Evolutionary conservation across 73 alveolate genomes (phyloP).

Genomic region (Diophrys sp.): DNA sequence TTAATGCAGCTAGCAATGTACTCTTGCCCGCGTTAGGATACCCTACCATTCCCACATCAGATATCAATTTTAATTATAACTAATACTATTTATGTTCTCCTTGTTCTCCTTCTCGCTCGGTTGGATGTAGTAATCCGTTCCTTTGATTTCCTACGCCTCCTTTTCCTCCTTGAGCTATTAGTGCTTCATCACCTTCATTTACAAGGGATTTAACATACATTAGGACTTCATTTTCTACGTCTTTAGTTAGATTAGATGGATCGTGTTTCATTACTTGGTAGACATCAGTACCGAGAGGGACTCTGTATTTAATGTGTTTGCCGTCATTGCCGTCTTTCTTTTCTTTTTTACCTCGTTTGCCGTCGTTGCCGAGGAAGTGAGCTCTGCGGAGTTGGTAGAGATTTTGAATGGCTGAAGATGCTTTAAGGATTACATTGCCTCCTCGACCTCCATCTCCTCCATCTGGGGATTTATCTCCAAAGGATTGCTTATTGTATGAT

Average conservation of each 20-base stretch:
- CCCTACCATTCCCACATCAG: constrained; percentile 96
- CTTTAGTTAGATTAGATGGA: constrained; percentile 3
- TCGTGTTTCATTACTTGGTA: constrained; percentile 48
- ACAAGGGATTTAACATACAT: constrained; percentile 55
- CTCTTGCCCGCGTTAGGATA: constrained; percentile 97
- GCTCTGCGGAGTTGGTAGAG: constrained; percentile 58
- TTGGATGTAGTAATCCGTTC: constrained; percentile 4
- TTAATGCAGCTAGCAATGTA: constrained; percentile 80
- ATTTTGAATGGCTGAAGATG: constrained; percentile 37
- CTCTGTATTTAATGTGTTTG: constrained; percentile 49
- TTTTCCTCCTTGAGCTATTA: constrained; percentile 78
- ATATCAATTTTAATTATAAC: constrained; percentile 80
- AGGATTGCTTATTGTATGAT: constrained; percentile 50
- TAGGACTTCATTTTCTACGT: constrained; percentile 5
- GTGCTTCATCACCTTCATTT: constrained; percentile 37
- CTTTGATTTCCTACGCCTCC: constrained; percentile 81
- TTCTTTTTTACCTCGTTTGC: constrained; percentile 64
- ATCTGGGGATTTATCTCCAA: constrained; percentile 58
- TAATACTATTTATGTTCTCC: constrained; percentile 47
- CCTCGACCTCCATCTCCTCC: constrained; percentile 93
- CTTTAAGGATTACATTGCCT: constrained; percentile 71
- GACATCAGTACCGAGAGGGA: constrained; percentile 84
- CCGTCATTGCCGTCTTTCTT: constrained; percentile 73
- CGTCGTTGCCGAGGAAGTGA: constrained; percentile 74
- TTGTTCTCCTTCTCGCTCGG: constrained; percentile 20